phyloP scores from a whole-genome alignment of 768 basidiomycete genomes.

The Strobilomyces dryophilus region DNA sequence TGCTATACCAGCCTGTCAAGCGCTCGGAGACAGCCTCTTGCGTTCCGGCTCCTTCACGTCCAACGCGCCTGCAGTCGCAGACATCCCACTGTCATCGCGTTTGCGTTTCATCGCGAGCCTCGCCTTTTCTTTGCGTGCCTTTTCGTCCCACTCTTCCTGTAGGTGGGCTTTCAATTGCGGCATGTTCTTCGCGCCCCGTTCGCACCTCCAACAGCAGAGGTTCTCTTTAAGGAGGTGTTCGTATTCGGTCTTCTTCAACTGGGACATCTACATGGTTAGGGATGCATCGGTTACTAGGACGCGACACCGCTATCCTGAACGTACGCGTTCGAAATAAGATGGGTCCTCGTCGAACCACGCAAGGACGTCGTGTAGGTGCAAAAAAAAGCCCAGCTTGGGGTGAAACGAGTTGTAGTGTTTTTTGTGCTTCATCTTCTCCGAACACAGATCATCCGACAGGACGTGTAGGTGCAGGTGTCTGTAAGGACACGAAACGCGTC shows the following conservation, averaged over 20 bases:
- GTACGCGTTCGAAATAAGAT: conserved; percentile 49
- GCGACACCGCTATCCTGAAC: conserved; percentile 16
- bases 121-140: conserved; percentile 39
- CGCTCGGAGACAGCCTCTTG: conserved; percentile 10
- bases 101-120: conserved; percentile 41
- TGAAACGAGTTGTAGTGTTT: conserved; percentile 92
- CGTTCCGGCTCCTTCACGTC: conserved; percentile 8
- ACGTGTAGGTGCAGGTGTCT: conserved; percentile 87
- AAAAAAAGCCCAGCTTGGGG: conserved; percentile 79
- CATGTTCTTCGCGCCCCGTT: conserved; percentile 59
- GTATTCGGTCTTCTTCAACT: conserved; percentile 48
- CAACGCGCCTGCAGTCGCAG: background rate
- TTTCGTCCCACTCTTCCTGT: conserved; percentile 64
- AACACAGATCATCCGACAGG: conserved; percentile 72
- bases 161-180: conserved; percentile 73
- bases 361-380: conserved; percentile 72
- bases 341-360: conserved; percentile 72
- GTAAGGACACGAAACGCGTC: background rate
- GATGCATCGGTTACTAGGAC: background rate
- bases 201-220: conserved; percentile 71
- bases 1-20: conserved; percentile 1
- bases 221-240: conserved; percentile 64
- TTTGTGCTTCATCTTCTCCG: conserved; percentile 73
- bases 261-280: conserved; percentile 43
- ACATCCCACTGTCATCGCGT: conserved; percentile 6